Conservation (phyloP, 2,329 filamentous ascomycete genomes). For the Xylaria sp. region DNA sequence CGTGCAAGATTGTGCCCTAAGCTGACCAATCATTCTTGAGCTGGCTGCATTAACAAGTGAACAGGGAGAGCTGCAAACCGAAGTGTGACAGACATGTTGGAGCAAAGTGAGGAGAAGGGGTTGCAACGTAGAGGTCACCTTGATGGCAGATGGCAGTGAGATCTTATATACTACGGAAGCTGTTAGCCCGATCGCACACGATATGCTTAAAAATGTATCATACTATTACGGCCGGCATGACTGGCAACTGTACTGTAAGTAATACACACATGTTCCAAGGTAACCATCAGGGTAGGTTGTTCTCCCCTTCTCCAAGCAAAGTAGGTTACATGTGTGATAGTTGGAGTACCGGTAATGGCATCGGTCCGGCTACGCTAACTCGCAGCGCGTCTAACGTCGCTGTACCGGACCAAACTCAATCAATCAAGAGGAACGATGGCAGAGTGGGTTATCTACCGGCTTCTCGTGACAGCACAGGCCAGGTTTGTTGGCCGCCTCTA, state of each 20-base stretch:
- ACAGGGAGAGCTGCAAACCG: slow-evolving; percentile 36
- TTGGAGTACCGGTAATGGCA: neutral
- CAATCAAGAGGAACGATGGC: neutral
- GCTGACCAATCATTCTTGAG: slow-evolving; percentile 29
- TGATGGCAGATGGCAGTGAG: slow-evolving; percentile 15
- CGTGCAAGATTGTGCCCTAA: slow-evolving; percentile 4
- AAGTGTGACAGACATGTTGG: slow-evolving; percentile 28
- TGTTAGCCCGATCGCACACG: slow-evolving; percentile 2
- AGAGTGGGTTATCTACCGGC: slow-evolving; percentile 4
- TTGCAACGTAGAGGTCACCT: slow-evolving; percentile 23
- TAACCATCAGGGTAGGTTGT: neutral
- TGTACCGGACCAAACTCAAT: slow-evolving; percentile 6
- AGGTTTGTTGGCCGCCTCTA: slow-evolving; percentile 25
- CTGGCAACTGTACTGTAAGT: neutral
- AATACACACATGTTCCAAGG: neutral
- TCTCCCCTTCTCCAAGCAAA: too few species aligned
- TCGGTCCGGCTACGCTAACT: neutral
- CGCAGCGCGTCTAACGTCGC: neutral
- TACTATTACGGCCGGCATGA: neutral
- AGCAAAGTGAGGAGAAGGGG: slow-evolving; percentile 34
- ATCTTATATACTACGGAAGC: slow-evolving; percentile 5
- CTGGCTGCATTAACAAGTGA: slow-evolving; percentile 39
- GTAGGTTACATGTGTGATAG: neutral
- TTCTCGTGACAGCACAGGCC: slow-evolving; percentile 24
- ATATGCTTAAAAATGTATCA: neutral